Evolutionary conservation across 257 asterid species (phyloP), one percentile per base, ranked within the genome.

Genomic region (Cordia subcordata): DNA sequence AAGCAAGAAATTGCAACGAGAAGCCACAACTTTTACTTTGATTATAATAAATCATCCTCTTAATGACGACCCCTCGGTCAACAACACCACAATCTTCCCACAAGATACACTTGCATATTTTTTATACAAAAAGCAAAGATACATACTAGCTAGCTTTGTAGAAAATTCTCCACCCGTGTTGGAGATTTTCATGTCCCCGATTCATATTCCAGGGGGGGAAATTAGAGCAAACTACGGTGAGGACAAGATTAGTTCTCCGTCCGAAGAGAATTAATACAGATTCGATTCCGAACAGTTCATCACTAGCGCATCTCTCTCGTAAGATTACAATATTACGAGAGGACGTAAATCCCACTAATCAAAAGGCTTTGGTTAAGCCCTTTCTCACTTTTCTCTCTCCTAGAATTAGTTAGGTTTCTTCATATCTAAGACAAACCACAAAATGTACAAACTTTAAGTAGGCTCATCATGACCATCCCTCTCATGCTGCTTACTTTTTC

Each of bases 21-120:
- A 74, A 67, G 67, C 63, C 66, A 77, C 80, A 73, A 71, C 83
- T 83, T 79, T 72, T 20, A 68, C 73, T 72, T 62, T 45, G 38
- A 80, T 68, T 66, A 81, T 70, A 61, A 75, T 73, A 82, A 71
- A 73, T 62, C 79, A 78, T 79, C 83, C 58, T 68, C 74, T 76
- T 61, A 66, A 81, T 88, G 71, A 82, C 75, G 74, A 80, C 70
- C 55, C 76, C 64, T 72, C 49, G 73, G 68, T 75, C 82, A 71
- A 73, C 78, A 76, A 68, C 88, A 82, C 33, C 77, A 81, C 60
- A 78, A 79, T 87, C 85, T 75, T 66, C n/a, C 61, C 68, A 79
- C 78, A 82, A 79, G 81, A 76, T 79, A 63, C 85, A 63, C 80
- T 65, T 59, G 74, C 74, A 65, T 64, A 57, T 42, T 66, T n/a